Evolutionary conservation across 2,329 filamentous ascomycete species (phyloP), one percentile per base, ranked within the genome.

Genomic region (Xylariaceae sp.): DNA sequence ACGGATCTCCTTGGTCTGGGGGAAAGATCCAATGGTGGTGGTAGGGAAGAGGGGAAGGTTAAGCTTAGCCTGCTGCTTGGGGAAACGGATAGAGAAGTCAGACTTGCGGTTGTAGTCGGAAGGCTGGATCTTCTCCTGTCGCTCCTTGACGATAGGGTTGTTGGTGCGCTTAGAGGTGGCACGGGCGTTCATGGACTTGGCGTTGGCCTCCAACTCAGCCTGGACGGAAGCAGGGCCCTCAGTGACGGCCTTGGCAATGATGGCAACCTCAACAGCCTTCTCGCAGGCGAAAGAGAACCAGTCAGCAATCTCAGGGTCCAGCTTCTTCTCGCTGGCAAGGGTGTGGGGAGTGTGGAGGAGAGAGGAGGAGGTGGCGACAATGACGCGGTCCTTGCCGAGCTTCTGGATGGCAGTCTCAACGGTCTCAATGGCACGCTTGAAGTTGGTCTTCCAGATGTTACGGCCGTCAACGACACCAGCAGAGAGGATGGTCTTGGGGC

Each of bases 361-460:
- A 68, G 94, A 97, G 83, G 89, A 94, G 73, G 94, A 97, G 69
- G 92, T 97, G 73, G 94, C 90, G 69, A 96, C 91, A 69, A 99
- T 90, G 76, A 99, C 93, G 74, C 94, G 90, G 69, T 97, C 92
- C 84, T 96, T 93, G 80, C 94, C 93, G 65, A 99, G 86, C 82
- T 96, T 85, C 82, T 97, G 90, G 72, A 97, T 82, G 66, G 93
- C 94, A 62, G 85, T 82, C 86, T 97, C 91, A 63, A 94, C 88
- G 66, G 81, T 85, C 82, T 94, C 92, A 67, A 99, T 95, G 73
- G 94, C 92, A 72, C 86, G 86, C 86, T 96, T 89, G 82, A 97
- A 89, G 88, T 97, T 96, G 80, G 92, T 97, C 90, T 99, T 99
- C 94, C 94, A 99, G 84, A 99, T 97, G 86, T 99, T 99, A 73